These are phyloP conservation scores for Fusarium chaquense DNA, from an alignment of 2,329 filamentous ascomycete species.

Conservation along the genomic window DNA sequence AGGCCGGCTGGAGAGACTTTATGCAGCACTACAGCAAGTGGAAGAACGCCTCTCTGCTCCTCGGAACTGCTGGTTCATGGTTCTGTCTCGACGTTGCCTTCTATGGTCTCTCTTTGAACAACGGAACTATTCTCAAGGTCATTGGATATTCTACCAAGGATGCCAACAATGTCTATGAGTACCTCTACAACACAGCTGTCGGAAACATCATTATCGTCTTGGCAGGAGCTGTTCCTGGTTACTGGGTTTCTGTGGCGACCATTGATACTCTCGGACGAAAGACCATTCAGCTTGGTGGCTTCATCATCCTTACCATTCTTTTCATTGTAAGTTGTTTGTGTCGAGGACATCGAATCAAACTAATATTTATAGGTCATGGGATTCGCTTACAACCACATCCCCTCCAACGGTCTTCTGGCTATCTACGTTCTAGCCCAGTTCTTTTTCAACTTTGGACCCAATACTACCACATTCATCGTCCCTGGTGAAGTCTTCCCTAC, in stretches of 20 bases:
- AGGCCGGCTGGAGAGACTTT: slow-evolving; percentile 81
- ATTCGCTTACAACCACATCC: slow-evolving; percentile 68
- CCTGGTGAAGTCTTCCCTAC: slow-evolving; percentile 69
- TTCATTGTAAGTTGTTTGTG: slow-evolving; percentile 56
- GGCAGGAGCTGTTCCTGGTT: slow-evolving; percentile 83
- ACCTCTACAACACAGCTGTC: slow-evolving; percentile 78
- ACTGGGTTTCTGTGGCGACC: slow-evolving; percentile 82
- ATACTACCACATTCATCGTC: slow-evolving; percentile 68
- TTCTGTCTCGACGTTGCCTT: slow-evolving; percentile 76
- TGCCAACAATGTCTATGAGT: slow-evolving; percentile 71
- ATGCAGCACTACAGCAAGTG: slow-evolving; percentile 74
- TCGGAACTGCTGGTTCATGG: slow-evolving; percentile 88
- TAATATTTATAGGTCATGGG: slow-evolving; percentile 61
- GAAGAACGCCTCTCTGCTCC: slow-evolving; percentile 77
- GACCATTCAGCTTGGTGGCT: slow-evolving; percentile 77
- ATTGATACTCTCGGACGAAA: slow-evolving; percentile 82
- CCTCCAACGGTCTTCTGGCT: slow-evolving; percentile 65
- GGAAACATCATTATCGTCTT: slow-evolving; percentile 84
- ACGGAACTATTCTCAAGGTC: slow-evolving; percentile 75
- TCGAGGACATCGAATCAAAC: accelerated
- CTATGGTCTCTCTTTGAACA: slow-evolving; percentile 80
- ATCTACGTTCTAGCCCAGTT: slow-evolving; percentile 69
- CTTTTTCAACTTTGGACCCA: slow-evolving; percentile 71
- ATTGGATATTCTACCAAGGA: slow-evolving; percentile 74
- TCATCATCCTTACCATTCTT: slow-evolving; percentile 70